Base-by-base conservation (phyloP, 164 flowering plant genomes). In the grape (Vitis vinifera) region DNA sequence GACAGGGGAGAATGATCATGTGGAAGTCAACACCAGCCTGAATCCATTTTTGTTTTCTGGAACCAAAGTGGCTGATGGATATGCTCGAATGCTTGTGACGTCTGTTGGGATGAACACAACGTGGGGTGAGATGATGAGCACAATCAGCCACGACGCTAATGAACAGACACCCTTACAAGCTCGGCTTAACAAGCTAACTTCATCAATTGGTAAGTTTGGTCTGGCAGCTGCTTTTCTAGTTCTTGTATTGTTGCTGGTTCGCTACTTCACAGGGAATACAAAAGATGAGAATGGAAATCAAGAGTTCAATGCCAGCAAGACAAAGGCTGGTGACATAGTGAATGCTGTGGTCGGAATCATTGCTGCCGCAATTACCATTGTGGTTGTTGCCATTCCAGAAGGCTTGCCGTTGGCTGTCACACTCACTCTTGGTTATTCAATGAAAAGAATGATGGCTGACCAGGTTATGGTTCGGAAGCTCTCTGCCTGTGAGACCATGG, bases 131-230 rank as follows among this genome's bases (percentile, higher is more conserved):
- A 81, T 86, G 88, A 89, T 88, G 96, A 85, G 87, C 80, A 60
- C 82, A 2, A 80, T 87, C 19, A 77, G 63, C 62, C 61, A 65
- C 1, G 86, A 84, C 63, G 66, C 75, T 7, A 48, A 63, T 12
- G 89, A 88, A 63, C 71, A 75, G 50, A 90, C 95, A 0, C 95
- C 92, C 14, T 64, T 90, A 29, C 95, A 90, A 69, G 83, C 17
- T 0, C 73, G 91, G 16, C 84, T 90, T 13, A 73, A 86, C 76
- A 83, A 79, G 75, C 80, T 90, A 8, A 82, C 91, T 3, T 77
- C 89, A 7, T 75, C 79, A 0, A 80, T 90, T 6, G 89, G 89
- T 13, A 84, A 84, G 63, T 75, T 81, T 47, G 89, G 90, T 12
- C 67, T 88, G 63, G 62, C 76, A 1, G 89, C 86, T 14, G 91